phyloP scores from a whole-genome alignment of 306 rosid species.

The Notholithocarpus densiflorus region DNA sequence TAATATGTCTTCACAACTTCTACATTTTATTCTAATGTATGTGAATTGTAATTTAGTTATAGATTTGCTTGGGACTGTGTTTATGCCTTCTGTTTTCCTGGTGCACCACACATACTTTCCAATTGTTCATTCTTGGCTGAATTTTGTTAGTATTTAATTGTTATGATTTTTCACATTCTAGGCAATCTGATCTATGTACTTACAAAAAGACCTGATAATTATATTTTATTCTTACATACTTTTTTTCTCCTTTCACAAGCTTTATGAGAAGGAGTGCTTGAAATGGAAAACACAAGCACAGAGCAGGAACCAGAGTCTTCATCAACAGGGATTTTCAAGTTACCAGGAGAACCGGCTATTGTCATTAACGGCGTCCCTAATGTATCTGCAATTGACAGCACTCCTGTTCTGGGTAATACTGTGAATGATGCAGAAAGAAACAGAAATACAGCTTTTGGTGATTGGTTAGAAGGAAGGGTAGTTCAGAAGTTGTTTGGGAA shows the following conservation, averaged over 20 bases:
- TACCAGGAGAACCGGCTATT: conserved; percentile 82
- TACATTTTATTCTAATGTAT: not conserved
- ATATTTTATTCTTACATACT: conserved; percentile 14
- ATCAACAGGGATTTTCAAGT: conserved; percentile 36
- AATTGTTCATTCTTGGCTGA: not conserved
- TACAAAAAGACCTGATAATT: not conserved
- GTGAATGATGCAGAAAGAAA: conserved; percentile 19
- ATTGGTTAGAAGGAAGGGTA: conserved; percentile 81
- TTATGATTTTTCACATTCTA: not conserved
- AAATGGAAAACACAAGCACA: conserved; percentile 42
- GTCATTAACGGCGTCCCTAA: conserved; percentile 73
- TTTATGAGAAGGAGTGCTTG: conserved; percentile 3
- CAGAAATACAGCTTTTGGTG: conserved; percentile 45
- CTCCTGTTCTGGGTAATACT: conserved; percentile 2
- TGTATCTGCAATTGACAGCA: conserved; percentile 20
- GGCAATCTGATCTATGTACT: not conserved
- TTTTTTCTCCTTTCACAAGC: conserved; percentile 10
- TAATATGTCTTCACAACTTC: not conserved
- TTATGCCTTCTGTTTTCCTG: not conserved
- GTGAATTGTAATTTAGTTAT: not conserved
- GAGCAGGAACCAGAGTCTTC: conserved; percentile 34
- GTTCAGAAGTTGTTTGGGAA: conserved; percentile 69
- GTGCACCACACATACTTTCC: not conserved
- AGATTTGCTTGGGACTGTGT: not conserved
- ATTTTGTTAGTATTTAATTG: not conserved